phyloP scores from a whole-genome alignment of 1,284 basidiomycete species.

The Xerocomus cyaneibrunnescens region DNA sequence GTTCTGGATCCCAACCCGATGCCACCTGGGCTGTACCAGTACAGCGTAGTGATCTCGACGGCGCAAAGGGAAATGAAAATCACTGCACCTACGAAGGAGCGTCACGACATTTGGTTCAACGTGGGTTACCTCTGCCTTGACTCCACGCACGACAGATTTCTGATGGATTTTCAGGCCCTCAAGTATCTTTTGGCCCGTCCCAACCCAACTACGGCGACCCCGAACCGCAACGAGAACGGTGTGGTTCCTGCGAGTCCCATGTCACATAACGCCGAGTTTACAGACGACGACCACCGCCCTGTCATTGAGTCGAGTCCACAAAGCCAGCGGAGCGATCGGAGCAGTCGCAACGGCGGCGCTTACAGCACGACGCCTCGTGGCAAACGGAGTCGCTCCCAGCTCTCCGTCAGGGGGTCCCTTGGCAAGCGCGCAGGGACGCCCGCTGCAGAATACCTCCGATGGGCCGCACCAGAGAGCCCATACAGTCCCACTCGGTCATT shows the following conservation, averaged over 20 bases:
- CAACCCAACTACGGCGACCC: constrained; percentile 43
- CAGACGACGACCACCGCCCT: constrained; percentile 49
- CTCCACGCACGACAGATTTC: constrained; percentile 3
- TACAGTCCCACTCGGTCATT: constrained; percentile 69
- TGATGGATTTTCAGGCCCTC: constrained; percentile 58
- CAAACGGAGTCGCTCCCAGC: constrained; percentile 70
- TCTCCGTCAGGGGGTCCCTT: constrained; percentile 68
- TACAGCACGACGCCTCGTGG: constrained; percentile 76
- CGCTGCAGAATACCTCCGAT: constrained; percentile 83
- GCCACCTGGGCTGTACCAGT: constrained; percentile 90
- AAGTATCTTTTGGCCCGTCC: constrained; percentile 82
- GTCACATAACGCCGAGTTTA: constrained; percentile 46
- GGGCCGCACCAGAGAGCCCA: constrained; percentile 64
- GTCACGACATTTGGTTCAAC: constrained; percentile 96
- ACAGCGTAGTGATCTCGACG: constrained; percentile 92
- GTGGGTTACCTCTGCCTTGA: constrained; percentile 43
- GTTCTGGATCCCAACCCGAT: constrained; percentile 92
- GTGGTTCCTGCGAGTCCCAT: constrained; percentile 52
- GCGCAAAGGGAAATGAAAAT: constrained; percentile 97
- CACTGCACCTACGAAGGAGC: constrained; percentile 90
- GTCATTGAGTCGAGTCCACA: constrained; percentile 58
- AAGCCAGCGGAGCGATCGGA: constrained; percentile 67
- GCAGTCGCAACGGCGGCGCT: constrained; percentile 52
- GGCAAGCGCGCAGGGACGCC: constrained; percentile 86
- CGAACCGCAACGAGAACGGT: constrained; percentile 41